Conservation (phyloP, 306 rosid genomes). For the Vicia sativa region DNA sequence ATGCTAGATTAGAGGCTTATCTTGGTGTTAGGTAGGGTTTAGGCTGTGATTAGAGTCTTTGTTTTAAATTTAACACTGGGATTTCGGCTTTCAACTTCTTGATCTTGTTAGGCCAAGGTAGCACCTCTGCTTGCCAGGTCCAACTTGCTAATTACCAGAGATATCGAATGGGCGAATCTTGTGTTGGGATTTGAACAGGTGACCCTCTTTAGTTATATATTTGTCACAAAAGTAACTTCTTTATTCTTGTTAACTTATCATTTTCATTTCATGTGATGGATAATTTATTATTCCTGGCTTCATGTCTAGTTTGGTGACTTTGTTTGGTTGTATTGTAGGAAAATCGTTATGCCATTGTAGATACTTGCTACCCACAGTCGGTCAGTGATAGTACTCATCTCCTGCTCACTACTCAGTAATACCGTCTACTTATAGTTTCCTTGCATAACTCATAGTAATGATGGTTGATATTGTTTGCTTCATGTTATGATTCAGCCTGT, state of each 20-base stretch:
- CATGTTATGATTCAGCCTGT: constrained; percentile 67
- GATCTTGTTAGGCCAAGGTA: constrained; percentile 62
- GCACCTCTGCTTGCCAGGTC: constrained; percentile 95
- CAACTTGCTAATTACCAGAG: constrained; percentile 86
- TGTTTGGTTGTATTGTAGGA: constrained; percentile 65
- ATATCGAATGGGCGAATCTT: constrained; percentile 98
- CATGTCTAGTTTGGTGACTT: constrained; percentile 37
- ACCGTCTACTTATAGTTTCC: background rate
- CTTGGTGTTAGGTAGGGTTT: too few relatives aligned
- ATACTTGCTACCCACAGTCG: constrained; percentile 87
- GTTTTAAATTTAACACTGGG: constrained; percentile 23
- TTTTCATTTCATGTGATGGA: constrained; percentile 16
- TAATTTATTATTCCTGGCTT: background rate
- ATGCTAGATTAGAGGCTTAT: too few relatives aligned
- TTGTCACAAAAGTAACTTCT: constrained; percentile 16
- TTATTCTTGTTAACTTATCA: constrained; percentile 21
- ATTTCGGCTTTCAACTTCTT: constrained; percentile 32
- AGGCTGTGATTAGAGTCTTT: background rate
- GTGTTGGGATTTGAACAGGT: constrained; percentile 94
- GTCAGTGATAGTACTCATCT: constrained; percentile 57
- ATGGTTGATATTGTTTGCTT: constrained; percentile 26
- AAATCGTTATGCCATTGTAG: constrained; percentile 92
- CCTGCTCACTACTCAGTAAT: constrained; percentile 20
- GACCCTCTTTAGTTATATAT: constrained; percentile 29
- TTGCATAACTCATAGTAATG: constrained; percentile 16